These are phyloP conservation scores for Candida chauliodis DNA, from an alignment of 805 yeast genomes.

Conservation along the genomic window DNA sequence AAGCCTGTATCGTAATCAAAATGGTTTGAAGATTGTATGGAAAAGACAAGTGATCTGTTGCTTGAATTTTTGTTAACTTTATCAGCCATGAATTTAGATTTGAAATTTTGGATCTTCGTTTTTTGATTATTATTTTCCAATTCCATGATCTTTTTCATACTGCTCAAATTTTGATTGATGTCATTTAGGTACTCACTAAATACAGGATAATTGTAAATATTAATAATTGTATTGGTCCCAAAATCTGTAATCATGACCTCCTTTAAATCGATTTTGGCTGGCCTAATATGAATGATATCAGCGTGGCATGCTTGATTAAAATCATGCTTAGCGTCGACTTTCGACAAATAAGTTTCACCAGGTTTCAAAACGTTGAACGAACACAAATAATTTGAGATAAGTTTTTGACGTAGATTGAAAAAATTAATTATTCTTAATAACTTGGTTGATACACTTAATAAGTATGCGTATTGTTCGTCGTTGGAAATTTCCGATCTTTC, in stretches of 20 bases:
- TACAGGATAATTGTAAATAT: conserved; percentile 17
- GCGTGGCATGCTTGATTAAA: neutral
- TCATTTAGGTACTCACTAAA: conserved; percentile 8
- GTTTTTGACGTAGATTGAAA: conserved; percentile 26
- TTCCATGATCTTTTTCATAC: conserved; percentile 7
- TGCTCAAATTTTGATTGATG: conserved; percentile 2
- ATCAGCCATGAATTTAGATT: conserved; percentile 5
- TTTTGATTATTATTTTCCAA: conserved; percentile 11
- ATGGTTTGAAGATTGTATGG: conserved; percentile 4
- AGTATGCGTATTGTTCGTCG: conserved; percentile 17
- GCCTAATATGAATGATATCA: conserved; percentile 16
- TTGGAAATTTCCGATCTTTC: conserved; percentile 13
- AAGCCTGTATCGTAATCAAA: conserved; percentile 24
- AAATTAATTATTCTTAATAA: conserved; percentile 30
- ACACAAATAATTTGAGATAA: conserved; percentile 16
- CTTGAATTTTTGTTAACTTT: conserved; percentile 4
- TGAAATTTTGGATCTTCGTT: conserved; percentile 7
- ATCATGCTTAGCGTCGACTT: conserved; percentile 10
- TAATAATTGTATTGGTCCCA: conserved; percentile 11
- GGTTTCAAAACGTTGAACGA: conserved; percentile 16
- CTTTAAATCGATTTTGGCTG: conserved; percentile 15
- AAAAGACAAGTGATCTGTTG: conserved; percentile 1
- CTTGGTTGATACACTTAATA: conserved; percentile 21
- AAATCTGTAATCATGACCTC: conserved; percentile 18
- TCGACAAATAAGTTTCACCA: conserved; percentile 12